phyloP scores from a whole-genome alignment of 768 basidiomycete species.

The Cyclocybe cylindracea region DNA sequence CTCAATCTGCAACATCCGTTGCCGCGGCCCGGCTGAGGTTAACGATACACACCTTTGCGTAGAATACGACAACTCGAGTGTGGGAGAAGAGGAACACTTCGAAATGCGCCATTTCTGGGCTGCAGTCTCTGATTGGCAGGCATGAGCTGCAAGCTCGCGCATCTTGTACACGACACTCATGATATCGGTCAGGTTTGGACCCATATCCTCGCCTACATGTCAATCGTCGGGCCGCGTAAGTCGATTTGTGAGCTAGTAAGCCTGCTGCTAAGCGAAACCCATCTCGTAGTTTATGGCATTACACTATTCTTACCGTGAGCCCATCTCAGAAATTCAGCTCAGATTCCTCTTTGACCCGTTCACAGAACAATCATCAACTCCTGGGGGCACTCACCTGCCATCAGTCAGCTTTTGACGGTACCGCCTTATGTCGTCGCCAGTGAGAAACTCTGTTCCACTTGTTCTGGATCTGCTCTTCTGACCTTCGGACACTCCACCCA shows the following conservation, averaged over 20 bases:
- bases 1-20: not conserved
- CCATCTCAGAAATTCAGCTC: not conserved
- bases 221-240: conserved; percentile 60
- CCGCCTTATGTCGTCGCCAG: conserved; percentile 68
- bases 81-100: conserved; percentile 64
- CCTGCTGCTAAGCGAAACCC: not conserved
- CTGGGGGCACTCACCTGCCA: conserved; percentile 57
- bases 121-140: conserved; percentile 67
- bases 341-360: not conserved
- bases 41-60: not conserved
- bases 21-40: not conserved
- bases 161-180: too few relatives aligned
- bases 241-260: conserved; percentile 6
- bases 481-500: conserved; percentile 19
- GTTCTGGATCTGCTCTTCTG: not conserved
- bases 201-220: conserved; percentile 60
- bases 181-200: conserved; percentile 40
- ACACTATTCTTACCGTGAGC: conserved; percentile 72
- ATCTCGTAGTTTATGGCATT: conserved; percentile 59
- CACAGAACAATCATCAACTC: conserved; percentile 59
- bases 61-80: conserved; percentile 59
- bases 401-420: conserved; percentile 67
- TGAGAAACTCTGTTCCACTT: conserved; percentile 27
- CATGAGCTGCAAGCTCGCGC: conserved; percentile 11
- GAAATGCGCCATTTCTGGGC: conserved; percentile 52